Percentiles rank a stretch among this genome's conserved stretches.
phyloP scores from a whole-genome alignment of 2,329 filamentous ascomycete genomes.

The Sarocladiaceae sp. region DNA sequence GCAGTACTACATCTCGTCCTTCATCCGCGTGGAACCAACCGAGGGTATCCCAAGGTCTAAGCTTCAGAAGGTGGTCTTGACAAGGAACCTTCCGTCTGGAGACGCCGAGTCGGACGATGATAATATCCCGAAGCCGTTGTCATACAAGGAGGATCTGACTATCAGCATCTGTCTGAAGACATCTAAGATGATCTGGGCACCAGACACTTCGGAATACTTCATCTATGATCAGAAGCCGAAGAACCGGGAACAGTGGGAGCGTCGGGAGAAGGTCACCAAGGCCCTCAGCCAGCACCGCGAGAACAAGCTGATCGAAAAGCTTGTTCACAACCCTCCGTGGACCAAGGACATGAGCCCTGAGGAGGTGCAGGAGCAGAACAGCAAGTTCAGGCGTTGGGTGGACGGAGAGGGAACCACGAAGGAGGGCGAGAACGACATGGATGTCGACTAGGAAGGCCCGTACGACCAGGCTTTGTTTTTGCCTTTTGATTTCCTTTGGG shows the following conservation, averaged over 20 bases:
- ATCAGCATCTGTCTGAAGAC: conserved; percentile 72
- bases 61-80: conserved; percentile 62
- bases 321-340: conserved; percentile 75
- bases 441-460: conserved; percentile 9
- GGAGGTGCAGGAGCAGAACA: conserved; percentile 67
- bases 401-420: conserved; percentile 34
- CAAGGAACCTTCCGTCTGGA: conserved; percentile 60
- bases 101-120: conserved; percentile 60
- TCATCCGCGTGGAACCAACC: conserved; percentile 81
- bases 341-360: conserved; percentile 74
- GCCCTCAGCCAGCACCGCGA: conserved; percentile 56
- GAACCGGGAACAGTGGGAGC: conserved; percentile 56
- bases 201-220: conserved; percentile 63
- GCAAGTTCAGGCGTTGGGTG: conserved; percentile 50
- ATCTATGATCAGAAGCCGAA: conserved; percentile 65
- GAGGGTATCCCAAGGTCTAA: conserved; percentile 64
- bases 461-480: too few species aligned
- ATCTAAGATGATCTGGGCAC: conserved; percentile 72
- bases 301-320: conserved; percentile 67
- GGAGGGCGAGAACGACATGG: conserved; percentile 2
- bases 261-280: conserved; percentile 46
- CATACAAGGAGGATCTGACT: conserved; percentile 61
- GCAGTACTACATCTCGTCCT: conserved; percentile 95
- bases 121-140: conserved; percentile 52
- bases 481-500: too few species aligned